These are phyloP conservation scores for Salix exigua DNA, from an alignment of 345 rosid genomes.

Conservation along the genomic window DNA sequence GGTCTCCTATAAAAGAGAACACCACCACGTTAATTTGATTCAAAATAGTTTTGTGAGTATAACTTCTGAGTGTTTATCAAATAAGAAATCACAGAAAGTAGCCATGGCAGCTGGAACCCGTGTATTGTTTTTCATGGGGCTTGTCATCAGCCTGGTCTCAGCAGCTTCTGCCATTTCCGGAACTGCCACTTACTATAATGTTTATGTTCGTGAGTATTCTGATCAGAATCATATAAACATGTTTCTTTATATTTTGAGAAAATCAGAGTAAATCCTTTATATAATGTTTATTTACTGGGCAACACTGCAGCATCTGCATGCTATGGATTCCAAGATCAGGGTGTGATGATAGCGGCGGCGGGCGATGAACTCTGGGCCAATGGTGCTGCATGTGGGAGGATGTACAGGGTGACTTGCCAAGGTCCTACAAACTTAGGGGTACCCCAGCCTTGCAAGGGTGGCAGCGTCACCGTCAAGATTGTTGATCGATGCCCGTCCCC, in stretches of 20 bases:
- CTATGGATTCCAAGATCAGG: slow-evolving; percentile 11
- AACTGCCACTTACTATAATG: slow-evolving; percentile 8
- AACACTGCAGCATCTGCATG: slow-evolving; percentile 17
- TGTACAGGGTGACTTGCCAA: slow-evolving; percentile 8
- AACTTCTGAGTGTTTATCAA: too few species aligned
- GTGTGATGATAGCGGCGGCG: slow-evolving; percentile 15
- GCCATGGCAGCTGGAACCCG: background rate
- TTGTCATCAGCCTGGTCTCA: background rate
- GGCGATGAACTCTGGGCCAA: slow-evolving; percentile 7
- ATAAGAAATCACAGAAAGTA: background rate
- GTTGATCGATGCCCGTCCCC: slow-evolving; percentile 20
- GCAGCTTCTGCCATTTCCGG: slow-evolving; percentile 1
- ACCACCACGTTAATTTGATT: background rate
- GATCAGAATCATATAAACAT: too few species aligned
- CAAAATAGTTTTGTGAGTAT: background rate
- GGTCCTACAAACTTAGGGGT: background rate
- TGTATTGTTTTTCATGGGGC: background rate
- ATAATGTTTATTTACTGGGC: too few species aligned
- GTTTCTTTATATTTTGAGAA: too few species aligned
- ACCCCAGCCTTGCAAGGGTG: slow-evolving; percentile 16
- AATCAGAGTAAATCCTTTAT: too few species aligned
- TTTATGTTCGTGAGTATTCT: background rate
- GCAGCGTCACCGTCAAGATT: slow-evolving; percentile 15
- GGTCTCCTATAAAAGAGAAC: background rate
- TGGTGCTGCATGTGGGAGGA: slow-evolving; percentile 14